Evolutionary conservation across 371 early-diverging fungal species (phyloP), one percentile per base, ranked within the genome.

Genomic region (Coemansia sp.): DNA sequence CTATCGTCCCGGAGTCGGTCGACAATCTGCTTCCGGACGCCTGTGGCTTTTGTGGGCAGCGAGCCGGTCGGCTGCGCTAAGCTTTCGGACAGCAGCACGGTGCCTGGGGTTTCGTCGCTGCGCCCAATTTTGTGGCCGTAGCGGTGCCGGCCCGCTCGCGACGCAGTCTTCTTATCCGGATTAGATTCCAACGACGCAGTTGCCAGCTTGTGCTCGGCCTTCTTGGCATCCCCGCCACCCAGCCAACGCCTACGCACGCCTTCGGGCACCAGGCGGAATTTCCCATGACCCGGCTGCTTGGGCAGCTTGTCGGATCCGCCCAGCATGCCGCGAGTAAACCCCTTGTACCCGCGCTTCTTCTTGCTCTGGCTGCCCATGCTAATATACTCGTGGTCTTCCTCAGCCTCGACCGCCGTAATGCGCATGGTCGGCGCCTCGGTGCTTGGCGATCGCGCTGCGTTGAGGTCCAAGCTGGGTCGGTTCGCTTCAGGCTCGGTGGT

Each of bases 371-470:
- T 42, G 4, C 47, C 56, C 66, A 69, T 65, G 35, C 52, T 40
- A 36, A 69, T 65, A 34, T 69, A 74, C 59, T 65, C 72, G 35
- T 76, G 65, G 59, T 76, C 76, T 12, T 71, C 70, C 30, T 70
- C 72, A 16, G 76, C 76, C 40, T 71, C 76, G 31, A 76, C 72
- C 4, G 76, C 76, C 7, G 76, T 63, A 12, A 76, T 76, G 16
- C 65, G 67, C 76, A 76, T 63, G 1, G 72, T 71, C 9, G 76
- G 76, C n/a, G 49, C 50, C 4, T 57, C 76, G 0, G 65, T 50
- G 40, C 65, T 68, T 10, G 64, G 58, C 5, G 61, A 52, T 20
- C 72, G 76, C n/a, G 64, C 61, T 2, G 68, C 65, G 10, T 68
- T 47, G 16, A 71, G 65, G 30, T 76, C 58, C 10, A 76, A 61